phyloP scores from a whole-genome alignment of 2,329 filamentous ascomycete genomes.

The Verticillium albo-atrum region DNA sequence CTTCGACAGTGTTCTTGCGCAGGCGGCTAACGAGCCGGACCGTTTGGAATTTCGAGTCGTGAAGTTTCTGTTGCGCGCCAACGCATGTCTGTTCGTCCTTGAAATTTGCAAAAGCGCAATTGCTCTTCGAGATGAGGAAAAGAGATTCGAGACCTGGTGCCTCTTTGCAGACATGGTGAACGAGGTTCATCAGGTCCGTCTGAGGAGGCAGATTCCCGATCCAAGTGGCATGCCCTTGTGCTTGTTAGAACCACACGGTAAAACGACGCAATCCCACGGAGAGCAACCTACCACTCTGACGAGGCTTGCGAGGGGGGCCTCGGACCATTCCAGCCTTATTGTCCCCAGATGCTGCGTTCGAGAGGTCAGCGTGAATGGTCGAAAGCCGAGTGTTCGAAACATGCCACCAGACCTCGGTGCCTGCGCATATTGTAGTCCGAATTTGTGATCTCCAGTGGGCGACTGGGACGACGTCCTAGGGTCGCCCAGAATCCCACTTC shows the following conservation, averaged over 20 bases:
- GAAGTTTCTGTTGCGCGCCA: conserved; percentile 75
- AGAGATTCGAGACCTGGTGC: conserved; percentile 78
- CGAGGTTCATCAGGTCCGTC: conserved; percentile 76
- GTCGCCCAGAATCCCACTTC: conserved; percentile 18
- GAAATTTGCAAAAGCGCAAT: conserved; percentile 96
- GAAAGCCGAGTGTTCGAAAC: background rate
- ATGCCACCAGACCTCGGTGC: background rate
- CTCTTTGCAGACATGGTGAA: conserved; percentile 82
- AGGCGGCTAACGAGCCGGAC: conserved; percentile 82
- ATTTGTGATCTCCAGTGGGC: conserved; percentile 10
- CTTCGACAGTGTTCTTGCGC: conserved; percentile 52
- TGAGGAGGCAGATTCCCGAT: conserved; percentile 89
- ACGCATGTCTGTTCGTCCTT: conserved; percentile 72
- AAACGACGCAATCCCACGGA: conserved; percentile 1
- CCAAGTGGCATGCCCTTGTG: conserved; percentile 83
- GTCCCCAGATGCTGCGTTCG: conserved; percentile 8
- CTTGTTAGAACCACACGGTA: conserved; percentile 10
- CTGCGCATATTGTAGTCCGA: background rate
- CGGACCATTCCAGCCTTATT: conserved; percentile 39
- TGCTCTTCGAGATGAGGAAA: conserved; percentile 94
- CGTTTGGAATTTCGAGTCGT: conserved; percentile 85
- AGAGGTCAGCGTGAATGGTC: background rate
- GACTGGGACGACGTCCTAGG: conserved; percentile 15
- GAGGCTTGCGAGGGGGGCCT: conserved; percentile 51
- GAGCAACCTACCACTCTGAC: conserved; percentile 55